Percentiles rank a stretch among this genome's conserved stretches.
Conservation (phyloP, 1,284 basidiomycete genomes). For the Ganoderma meredithae region DNA sequence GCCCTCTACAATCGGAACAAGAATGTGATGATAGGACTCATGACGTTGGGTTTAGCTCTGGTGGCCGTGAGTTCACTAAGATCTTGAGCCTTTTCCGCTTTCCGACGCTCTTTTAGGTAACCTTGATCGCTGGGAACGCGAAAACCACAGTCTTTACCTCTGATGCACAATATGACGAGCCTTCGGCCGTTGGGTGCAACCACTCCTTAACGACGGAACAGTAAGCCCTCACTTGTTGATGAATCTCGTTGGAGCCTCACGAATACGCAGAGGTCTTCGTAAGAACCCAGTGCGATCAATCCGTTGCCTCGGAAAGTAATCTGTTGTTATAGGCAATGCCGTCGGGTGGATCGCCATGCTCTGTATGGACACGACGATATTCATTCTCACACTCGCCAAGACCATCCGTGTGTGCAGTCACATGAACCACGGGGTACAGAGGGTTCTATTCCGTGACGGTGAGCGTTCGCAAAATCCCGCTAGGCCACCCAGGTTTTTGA, state of each 20-base stretch:
- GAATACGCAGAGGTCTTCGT: conserved; percentile 25
- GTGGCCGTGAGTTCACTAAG: neutral
- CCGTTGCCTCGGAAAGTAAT: neutral
- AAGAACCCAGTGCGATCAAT: conserved; percentile 1
- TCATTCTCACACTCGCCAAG: conserved; percentile 26
- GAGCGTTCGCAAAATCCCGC: neutral
- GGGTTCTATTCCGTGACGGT: conserved; percentile 31
- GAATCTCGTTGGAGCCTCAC: neutral
- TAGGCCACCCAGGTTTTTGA: neutral
- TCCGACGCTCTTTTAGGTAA: neutral
- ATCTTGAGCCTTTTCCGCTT: neutral
- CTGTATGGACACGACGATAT: conserved; percentile 25
- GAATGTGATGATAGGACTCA: conserved; percentile 22
- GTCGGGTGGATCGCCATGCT: conserved; percentile 27
- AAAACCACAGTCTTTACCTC: neutral
- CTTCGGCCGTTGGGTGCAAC: conserved; percentile 17
- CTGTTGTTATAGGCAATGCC: conserved; percentile 16
- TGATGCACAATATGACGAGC: neutral
- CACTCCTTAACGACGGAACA: conserved; percentile 25
- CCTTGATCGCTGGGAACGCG: neutral
- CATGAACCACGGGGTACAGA: conserved; percentile 21
- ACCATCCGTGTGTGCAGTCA: conserved; percentile 24
- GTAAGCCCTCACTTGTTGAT: conserved; percentile 7
- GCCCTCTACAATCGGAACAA: conserved; percentile 33
- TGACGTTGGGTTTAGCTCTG: neutral